Conservation (phyloP, 768 basidiomycete genomes). For the Phaeotremella fagi region DNA sequence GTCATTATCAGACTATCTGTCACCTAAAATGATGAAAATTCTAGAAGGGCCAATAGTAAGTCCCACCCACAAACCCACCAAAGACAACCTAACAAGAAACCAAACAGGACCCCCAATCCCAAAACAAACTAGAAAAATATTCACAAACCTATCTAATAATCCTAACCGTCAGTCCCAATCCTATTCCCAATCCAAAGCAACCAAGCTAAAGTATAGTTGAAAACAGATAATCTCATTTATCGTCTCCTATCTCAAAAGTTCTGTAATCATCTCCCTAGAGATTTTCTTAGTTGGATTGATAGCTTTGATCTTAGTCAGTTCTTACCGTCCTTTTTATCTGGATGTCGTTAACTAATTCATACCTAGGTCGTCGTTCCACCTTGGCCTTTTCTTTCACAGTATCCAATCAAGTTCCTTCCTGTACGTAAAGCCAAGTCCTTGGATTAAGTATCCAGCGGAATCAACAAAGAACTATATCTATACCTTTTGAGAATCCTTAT, state of each 20-base stretch:
- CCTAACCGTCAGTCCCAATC: conserved; percentile 24
- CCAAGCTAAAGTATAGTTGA: no score
- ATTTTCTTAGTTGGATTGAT: conserved; percentile 30
- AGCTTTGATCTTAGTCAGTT: conserved; percentile 23
- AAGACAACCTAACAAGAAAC: neutral
- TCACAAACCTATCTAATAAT: conserved; percentile 32
- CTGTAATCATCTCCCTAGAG: conserved; percentile 34
- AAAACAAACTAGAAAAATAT: conserved; percentile 25
- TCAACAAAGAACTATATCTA: no score
- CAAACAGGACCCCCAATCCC: conserved; percentile 38
- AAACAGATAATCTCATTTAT: conserved; percentile 31
- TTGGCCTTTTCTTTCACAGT: conserved; percentile 33
- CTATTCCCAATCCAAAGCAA: neutral
- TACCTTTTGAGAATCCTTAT: no score
- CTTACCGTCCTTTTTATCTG: neutral
- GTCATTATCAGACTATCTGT: conserved; percentile 38
- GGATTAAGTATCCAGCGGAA: no score
- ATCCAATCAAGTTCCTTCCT: conserved; percentile 36
- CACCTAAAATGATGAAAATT: conserved; percentile 13
- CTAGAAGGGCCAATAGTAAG: conserved; percentile 36
- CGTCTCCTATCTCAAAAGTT: conserved; percentile 21
- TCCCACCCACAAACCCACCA: neutral
- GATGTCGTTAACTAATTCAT: neutral
- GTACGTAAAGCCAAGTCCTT: conserved; percentile 27
- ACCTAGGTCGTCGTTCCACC: conserved; percentile 28